These are phyloP conservation scores for Leptographium lundbergii DNA, from an alignment of 2,329 filamentous ascomycete species.

Conservation along the genomic window DNA sequence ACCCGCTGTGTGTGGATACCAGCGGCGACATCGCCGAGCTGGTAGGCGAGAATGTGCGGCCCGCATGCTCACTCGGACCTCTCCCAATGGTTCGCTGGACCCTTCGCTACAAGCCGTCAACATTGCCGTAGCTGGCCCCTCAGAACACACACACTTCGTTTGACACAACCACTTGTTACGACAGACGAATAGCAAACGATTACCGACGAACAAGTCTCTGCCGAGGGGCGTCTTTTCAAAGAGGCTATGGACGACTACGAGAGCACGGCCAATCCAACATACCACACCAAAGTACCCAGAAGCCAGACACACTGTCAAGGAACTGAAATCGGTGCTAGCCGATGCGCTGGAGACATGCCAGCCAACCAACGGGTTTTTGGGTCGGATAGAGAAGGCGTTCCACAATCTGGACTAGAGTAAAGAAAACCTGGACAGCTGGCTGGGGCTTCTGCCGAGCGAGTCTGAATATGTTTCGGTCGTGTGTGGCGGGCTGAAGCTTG, in stretches of 20 bases:
- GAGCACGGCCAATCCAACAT: not conserved
- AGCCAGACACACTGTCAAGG: not conserved
- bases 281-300: not conserved
- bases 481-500: not conserved
- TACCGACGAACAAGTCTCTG: not conserved
- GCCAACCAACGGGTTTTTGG: not conserved
- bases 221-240: not conserved
- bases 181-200: not conserved
- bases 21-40: not conserved
- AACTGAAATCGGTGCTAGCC: not conserved
- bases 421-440: not conserved
- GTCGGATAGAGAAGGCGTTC: not conserved
- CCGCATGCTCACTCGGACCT: not conserved
- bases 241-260: not conserved
- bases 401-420: not conserved
- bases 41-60: too few relatives aligned
- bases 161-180: too few relatives aligned
- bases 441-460: not conserved
- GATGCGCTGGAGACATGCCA: not conserved
- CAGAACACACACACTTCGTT: too few relatives aligned
- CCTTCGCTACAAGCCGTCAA: too few relatives aligned
- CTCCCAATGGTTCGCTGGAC: not conserved
- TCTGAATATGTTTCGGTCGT: not conserved
- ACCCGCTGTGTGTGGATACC: too few relatives aligned
- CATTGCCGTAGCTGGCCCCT: too few relatives aligned